These are phyloP conservation scores for Olyra latifolia DNA, from an alignment of 176 grass and related monocot species.

Conservation along the genomic window DNA sequence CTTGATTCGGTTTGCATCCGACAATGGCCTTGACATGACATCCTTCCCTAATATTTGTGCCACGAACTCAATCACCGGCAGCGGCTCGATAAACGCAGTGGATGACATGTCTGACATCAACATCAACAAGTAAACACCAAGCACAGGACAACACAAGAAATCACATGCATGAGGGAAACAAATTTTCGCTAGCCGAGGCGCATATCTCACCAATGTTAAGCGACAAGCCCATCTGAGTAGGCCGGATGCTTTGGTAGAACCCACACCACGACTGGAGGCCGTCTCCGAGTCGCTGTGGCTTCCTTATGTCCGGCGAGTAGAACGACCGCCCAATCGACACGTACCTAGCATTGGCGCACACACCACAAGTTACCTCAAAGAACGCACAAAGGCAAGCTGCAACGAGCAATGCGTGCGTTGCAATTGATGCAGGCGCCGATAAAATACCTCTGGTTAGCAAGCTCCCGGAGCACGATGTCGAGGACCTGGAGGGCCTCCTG, in stretches of 20 bases:
- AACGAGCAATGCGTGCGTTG: not conserved
- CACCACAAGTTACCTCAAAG: slow-evolving; percentile 12
- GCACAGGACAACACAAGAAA: slow-evolving; percentile 27
- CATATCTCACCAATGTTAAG: slow-evolving; percentile 77
- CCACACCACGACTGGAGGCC: slow-evolving; percentile 92
- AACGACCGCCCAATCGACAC: slow-evolving; percentile 87
- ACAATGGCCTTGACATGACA: slow-evolving; percentile 81
- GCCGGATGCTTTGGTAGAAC: slow-evolving; percentile 94
- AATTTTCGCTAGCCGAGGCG: slow-evolving; percentile 23
- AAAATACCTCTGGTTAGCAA: slow-evolving; percentile 79
- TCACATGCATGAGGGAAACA: slow-evolving; percentile 44
- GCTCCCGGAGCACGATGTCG: slow-evolving; percentile 89
- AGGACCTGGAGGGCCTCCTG: slow-evolving; percentile 94
- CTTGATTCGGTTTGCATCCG: slow-evolving; percentile 91
- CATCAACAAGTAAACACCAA: slow-evolving; percentile 28
- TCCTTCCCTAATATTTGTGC: slow-evolving; percentile 89
- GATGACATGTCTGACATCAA: slow-evolving; percentile 82
- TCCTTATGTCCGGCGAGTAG: slow-evolving; percentile 92
- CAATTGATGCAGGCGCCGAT: slow-evolving; percentile 27
- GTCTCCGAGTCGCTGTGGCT: slow-evolving; percentile 78
- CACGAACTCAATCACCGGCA: slow-evolving; percentile 88
- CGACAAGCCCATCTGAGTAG: slow-evolving; percentile 90
- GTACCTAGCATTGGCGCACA: slow-evolving; percentile 41
- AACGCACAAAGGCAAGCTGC: not conserved
- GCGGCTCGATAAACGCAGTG: slow-evolving; percentile 85